Evolutionary conservation across 805 yeast genomes (phyloP), one percentile per base, ranked within the genome.

Genomic region (Candida khao-thaluensis): DNA sequence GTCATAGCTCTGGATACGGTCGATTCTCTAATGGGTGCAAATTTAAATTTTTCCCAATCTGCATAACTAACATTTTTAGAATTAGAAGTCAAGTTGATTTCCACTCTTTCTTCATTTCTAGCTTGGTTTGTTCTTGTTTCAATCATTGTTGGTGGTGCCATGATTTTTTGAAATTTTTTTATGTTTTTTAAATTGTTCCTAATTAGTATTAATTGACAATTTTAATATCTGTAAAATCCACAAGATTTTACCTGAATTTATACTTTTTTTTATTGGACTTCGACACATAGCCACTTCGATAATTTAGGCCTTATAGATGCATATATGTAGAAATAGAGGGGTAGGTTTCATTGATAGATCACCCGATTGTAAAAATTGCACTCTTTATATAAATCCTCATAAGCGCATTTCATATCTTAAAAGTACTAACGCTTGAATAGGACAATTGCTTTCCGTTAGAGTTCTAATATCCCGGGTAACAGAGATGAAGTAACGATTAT

Each of bases 1-100:
- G 89, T 82, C 90, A 83, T 83, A 23, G 90, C 91, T 45, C 90
- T 74, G 7, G 89, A 81, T 23, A 84, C 90, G 2, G 85, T 79
- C 6, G 87, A 79, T 64, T 83, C 91, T 43, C 89, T 72, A 52
- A 83, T 83, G 40, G 88, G 88, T 10, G 79, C 74, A 62, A 83
- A 83, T 50, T 72, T 64, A 64, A 83, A 83, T 31, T 68, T 65
- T 11, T 79, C 77, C 91, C 91, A 83, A 56, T 81, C 82, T n/a
- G 68, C 69, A 41, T 66, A 65, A 6, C 16, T 24, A 29, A 29
- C 32, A 17, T 17, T n/a, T 15, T 29, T 29, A 17, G 23, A 17
- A 17, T 52, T 48, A 14, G 57, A 44, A 14, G 49, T 40, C 22
- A 53, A 35, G n/a, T 40, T 42, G 30, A 52, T 38, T 10, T 29